Evolutionary conservation across 1,284 basidiomycete genomes (phyloP), one percentile per base, ranked within the genome.

Genomic region (Cutaneotrichosporon arboriforme): DNA sequence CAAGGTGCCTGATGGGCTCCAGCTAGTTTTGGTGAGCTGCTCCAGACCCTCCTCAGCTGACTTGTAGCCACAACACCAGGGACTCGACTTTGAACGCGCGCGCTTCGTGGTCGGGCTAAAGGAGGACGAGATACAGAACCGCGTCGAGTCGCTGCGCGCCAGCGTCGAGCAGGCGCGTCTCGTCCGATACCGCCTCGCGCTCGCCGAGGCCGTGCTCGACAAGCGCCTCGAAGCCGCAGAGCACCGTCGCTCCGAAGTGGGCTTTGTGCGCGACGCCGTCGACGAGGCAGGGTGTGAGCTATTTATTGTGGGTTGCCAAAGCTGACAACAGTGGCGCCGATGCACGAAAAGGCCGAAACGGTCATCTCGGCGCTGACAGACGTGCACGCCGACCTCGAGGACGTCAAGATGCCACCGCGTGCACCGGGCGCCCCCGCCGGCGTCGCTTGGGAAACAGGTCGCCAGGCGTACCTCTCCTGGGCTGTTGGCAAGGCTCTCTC

Each of bases 401-500:
- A 70, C n/a, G 31, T 45, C 43, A 45, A 45, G 43, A 45, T 45
- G 38, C 47, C 39, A 13, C 34, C 21, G 7, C 46, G 46, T 4
- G 34, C 45, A 12, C 37, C 47, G 2, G 38, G 46, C 21, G 47
- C 34, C 13, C 23, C 52, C 0, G 26, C 47, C 1, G 52, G 36
- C 33, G 50, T 51, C 51, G 69, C 70, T 4, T 75, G 71, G 69
- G 73, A 75, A 53, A 48, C 73, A 37, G 73, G 73, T n/a, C 52
- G 75, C 22, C 64, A 70, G 38, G 73, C 73, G 9, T 75, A 75
- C 52, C 61, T 74, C 12, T 68, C 69, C 48, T 75, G 75, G 72
- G 72, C 73, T 8, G 55, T 69, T 4, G 63, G 62, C 9, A 65
- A 64, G 49, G 55, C 68, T 26, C 52, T 69, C 34, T 39, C 49